These are phyloP conservation scores for Dothideomycetidae sp. DNA, from an alignment of 2,329 filamentous ascomycete genomes.

Conservation along the genomic window DNA sequence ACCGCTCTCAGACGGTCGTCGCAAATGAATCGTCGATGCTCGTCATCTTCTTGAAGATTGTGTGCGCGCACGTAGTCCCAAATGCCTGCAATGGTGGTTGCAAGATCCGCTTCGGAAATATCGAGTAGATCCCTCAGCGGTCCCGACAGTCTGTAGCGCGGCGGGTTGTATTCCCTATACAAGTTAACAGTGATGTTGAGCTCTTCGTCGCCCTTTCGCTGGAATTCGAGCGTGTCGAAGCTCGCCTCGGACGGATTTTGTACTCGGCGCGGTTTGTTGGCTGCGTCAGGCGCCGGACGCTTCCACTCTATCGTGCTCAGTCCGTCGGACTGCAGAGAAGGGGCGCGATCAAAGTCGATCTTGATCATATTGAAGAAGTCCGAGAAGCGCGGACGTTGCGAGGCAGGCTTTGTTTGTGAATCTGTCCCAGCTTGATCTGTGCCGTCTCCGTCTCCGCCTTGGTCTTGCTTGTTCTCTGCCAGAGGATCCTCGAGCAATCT, in stretches of 20 bases:
- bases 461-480: slow-evolving; percentile 33
- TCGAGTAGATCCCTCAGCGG: slow-evolving; percentile 74
- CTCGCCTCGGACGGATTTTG: slow-evolving; percentile 47
- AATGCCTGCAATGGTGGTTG: slow-evolving; percentile 76
- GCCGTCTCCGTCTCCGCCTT: slow-evolving; percentile 33
- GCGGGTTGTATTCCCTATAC: slow-evolving; percentile 67
- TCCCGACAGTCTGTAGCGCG: slow-evolving; percentile 67
- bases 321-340: slow-evolving; percentile 52
- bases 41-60: slow-evolving; percentile 83
- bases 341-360: slow-evolving; percentile 43
- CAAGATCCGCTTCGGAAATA: slow-evolving; percentile 70
- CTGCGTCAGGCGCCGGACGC: slow-evolving; percentile 50
- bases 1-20: slow-evolving; percentile 70
- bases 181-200: slow-evolving; percentile 82
- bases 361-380: slow-evolving; percentile 72
- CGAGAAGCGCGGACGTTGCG: slow-evolving; percentile 47
- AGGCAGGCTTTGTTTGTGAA: slow-evolving; percentile 27
- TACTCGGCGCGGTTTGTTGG: slow-evolving; percentile 14
- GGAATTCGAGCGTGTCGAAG: slow-evolving; percentile 85
- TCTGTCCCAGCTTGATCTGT: slow-evolving; percentile 45
- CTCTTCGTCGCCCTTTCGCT: slow-evolving; percentile 83
- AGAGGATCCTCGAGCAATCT: slow-evolving; percentile 51
- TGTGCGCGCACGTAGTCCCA: slow-evolving; percentile 90
- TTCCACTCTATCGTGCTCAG: slow-evolving; percentile 67
- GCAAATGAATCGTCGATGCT: slow-evolving; percentile 83